Evolutionary conservation across 1,284 basidiomycete genomes (phyloP), one percentile per base, ranked within the genome.

Genomic region (Sporisorium exsertum): DNA sequence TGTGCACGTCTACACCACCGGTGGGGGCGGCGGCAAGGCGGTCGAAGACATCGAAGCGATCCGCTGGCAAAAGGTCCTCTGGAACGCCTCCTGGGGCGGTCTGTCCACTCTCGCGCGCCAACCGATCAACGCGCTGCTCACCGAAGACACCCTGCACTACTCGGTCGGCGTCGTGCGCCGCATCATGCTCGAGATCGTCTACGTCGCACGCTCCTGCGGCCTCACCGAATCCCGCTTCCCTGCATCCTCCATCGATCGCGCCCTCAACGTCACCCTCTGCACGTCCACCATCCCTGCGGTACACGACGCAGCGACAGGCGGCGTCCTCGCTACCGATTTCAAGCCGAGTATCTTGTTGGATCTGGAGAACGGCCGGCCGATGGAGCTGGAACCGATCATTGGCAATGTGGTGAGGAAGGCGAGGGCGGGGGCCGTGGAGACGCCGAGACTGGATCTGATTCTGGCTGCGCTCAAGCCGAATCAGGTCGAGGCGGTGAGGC

Each of bases 31-130:
- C 1, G 84, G 85, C 5, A 78, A 84, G 1, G 80, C 85, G 13
- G 84, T 86, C 0, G 80, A 86, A 3, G 87, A 88, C 58, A 88
- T 89, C 61, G 87, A 88, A 73, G 81, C 82, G 15, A 86, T 87
- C 62, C 81, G 88, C 58, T 89, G 88, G 88, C 84, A 87, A 52
- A 89, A 89, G 72, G 67, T 79, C 12, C 68, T 83, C 22, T 84
- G 82, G 81, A 84, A 84, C 46, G 73, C 78, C 1, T 70, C 74
- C 18, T 84, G 83, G 83, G 83, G 83, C 18, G 81, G 76, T 0
- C 61, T 82, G 0, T 87, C 87, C 59, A 87, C 88, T 3, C 82
- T 88, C 0, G 83, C 87, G 0, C 85, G 88, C 8, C 79, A 83
- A 33, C 83, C 87, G 9, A 86, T 89, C 4, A 78, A 85, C 3